These are phyloP conservation scores for Ceratobasidium sp. DNA, from an alignment of 1,284 basidiomycete genomes.

Conservation along the genomic window DNA sequence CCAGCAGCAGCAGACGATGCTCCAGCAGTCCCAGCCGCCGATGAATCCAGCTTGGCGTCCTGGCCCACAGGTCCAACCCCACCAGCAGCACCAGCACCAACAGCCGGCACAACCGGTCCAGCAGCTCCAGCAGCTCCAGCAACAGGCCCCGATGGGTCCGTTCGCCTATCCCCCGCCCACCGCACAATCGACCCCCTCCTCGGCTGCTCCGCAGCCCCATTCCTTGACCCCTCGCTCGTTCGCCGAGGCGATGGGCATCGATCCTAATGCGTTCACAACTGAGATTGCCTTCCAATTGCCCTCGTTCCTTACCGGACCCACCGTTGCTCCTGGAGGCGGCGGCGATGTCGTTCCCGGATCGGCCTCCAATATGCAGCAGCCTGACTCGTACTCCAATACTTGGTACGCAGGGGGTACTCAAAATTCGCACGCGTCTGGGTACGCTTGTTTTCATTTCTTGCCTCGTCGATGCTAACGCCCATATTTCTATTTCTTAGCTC, in stretches of 20 bases:
- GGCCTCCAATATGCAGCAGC: slow-evolving; percentile 55
- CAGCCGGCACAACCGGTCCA: slow-evolving; percentile 29
- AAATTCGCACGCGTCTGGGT: slow-evolving; percentile 44
- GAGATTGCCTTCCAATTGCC: slow-evolving; percentile 55
- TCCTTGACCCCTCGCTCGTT: slow-evolving; percentile 20
- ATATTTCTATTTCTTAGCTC: slow-evolving; percentile 2
- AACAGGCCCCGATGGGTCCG: slow-evolving; percentile 7
- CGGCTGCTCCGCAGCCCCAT: slow-evolving; percentile 17
- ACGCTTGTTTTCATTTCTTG: slow-evolving; percentile 22
- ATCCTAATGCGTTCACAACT: slow-evolving; percentile 22
- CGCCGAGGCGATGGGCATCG: slow-evolving; percentile 39
- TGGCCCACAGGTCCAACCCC: background rate
- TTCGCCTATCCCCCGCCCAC: slow-evolving; percentile 33
- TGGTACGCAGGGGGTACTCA: slow-evolving; percentile 58
- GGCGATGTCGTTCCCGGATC: slow-evolving; percentile 69
- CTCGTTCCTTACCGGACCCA: slow-evolving; percentile 60
- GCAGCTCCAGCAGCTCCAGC: slow-evolving; percentile 39
- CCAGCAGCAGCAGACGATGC: slow-evolving; percentile 23
- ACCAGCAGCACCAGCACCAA: slow-evolving; percentile 42
- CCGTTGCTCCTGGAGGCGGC: slow-evolving; percentile 74
- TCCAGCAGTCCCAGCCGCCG: slow-evolving; percentile 10
- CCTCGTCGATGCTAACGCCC: background rate
- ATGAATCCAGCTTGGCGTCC: background rate
- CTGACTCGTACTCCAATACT: slow-evolving; percentile 55
- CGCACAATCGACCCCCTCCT: slow-evolving; percentile 27